Evolutionary conservation across 495 filamentous ascomycete species (phyloP), one percentile per base, ranked within the genome.

Genomic region (Neurospora tetraspora): DNA sequence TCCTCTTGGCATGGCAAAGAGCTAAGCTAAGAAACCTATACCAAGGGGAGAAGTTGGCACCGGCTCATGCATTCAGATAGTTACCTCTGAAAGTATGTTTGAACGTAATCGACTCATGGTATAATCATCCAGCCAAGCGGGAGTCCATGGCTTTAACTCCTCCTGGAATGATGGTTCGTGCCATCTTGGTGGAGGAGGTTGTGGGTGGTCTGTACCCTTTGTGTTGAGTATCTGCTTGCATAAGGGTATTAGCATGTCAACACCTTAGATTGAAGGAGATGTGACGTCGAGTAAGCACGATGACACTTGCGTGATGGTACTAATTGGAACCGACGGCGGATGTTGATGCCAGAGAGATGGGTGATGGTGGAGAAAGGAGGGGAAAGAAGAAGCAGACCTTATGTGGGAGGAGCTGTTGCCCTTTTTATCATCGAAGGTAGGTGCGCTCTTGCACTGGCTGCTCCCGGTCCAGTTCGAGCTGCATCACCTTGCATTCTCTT

Each of bases 1-100:
- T 42, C 27, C 38, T 18, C 31, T 39, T 27, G 5, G 9, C 45
- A 40, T 40, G 12, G 8, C 11, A 5, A 5, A 38, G 27, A 37
- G 43, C 10, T 12, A 7, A 37, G 69, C 43, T 4, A 53, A 39
- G 45, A 31, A 27, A 61, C 18, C 31, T 59, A 45, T 5, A 69
- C 23, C 27, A 8, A 74, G 6, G 12, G 8, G 39, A 53, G 70
- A 42, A 38, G 71, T 76, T 75, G 79, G 80, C 80, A 82, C 80
- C 80, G 80, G 80, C 80, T 81, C 80, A 82, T 79, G 80, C 80
- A 73, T 78, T 77, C 77, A 81, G 78, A 82, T 81, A 79, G 74
- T 76, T 82, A 78, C 80, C 80, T 61, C 80, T 82, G 79, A 80
- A 76, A 61, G 70, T 71, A 70, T 73, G 70, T 45, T 71, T 65